Base-by-base conservation (phyloP, 2,329 filamentous ascomycete species). In the Lecanicillium sp. region DNA sequence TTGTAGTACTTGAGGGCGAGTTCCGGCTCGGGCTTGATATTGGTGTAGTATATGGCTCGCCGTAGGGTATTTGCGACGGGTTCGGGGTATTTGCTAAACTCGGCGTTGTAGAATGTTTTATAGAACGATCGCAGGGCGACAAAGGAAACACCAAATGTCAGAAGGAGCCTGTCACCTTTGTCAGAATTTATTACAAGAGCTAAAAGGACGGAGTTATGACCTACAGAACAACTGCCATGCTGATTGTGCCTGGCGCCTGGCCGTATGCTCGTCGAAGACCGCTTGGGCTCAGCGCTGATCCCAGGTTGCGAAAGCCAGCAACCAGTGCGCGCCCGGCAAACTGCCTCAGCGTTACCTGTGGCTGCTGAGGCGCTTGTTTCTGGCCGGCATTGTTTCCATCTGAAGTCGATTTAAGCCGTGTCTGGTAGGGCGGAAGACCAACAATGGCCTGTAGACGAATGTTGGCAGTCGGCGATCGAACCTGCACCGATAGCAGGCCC, bases 1-100 rank as follows among this genome's bases (percentile, higher is more conserved):
- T 81, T 81, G 59, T 95, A 97, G 59, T 87, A 87, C 49, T 87
- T 84, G 43, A 94, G 69, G 1, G 90, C 89, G 39, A 84, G 72
- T 42, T 83, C 74, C 3, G 86, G 79, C 43, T 94, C 82, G 4
- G 84, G 73, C 29, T 77, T 71, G 46, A 83, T 76, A 53, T 92
- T 89, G 48, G 81, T 86, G 61, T 87, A 94, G 65, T 90, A 96
- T 18, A 97, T 66, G 0, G 88, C 92, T 48, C 81, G 77, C 22
- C 92, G 85, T 33, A 98, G 71, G 44, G 85, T 79, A 51, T 84
- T 81, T 9, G 84, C 84, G 25, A 90, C 79, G 1, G 79, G 71
- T 30, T 84, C 76, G 3, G 86, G 86, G 55, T 71, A 78, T 42
- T 62, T 65, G 36, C 71, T 76, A 50, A 77, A 74, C 42, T 76